A percentile compares a stretch with the other conserved stretches of the same genome.
phyloP scores from a whole-genome alignment of 805 yeast genomes.

The Kazachstania taianensis region DNA sequence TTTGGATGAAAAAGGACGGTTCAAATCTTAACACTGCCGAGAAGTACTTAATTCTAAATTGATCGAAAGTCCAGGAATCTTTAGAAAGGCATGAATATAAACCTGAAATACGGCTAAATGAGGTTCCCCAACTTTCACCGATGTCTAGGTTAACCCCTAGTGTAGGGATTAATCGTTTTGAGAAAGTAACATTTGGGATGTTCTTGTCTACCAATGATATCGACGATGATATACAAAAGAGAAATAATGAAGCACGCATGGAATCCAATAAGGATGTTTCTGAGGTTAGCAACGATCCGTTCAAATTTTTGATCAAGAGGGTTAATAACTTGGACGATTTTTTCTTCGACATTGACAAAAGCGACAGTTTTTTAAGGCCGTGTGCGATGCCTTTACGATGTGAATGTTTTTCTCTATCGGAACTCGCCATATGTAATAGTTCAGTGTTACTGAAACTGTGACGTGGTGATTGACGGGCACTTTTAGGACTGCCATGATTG shows the following conservation, averaged over 20 bases:
- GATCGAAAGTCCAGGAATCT: slow-evolving; percentile 6
- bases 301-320: slow-evolving; percentile 20
- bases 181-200: slow-evolving; percentile 12
- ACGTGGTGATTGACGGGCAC: too few species aligned
- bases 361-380: slow-evolving; percentile 20
- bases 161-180: slow-evolving; percentile 14
- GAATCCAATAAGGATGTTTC: slow-evolving; percentile 21
- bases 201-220: slow-evolving; percentile 10
- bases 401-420: not conserved
- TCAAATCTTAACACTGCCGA: slow-evolving; percentile 26
- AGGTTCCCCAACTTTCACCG: slow-evolving; percentile 15
- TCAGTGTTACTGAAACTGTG: too few species aligned
- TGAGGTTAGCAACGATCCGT: slow-evolving; percentile 17
- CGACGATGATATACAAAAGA: slow-evolving; percentile 17
- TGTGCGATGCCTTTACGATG: slow-evolving; percentile 15
- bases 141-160: slow-evolving; percentile 15
- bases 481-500: not conserved
- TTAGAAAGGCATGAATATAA: slow-evolving; percentile 2
- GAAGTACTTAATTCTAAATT: slow-evolving; percentile 24
- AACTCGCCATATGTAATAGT: too few species aligned
- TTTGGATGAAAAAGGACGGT: slow-evolving; percentile 25
- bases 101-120: slow-evolving; percentile 11
- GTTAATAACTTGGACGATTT: slow-evolving; percentile 18
- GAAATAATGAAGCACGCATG: slow-evolving; percentile 13
- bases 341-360: slow-evolving; percentile 11